Evolutionary conservation across 768 basidiomycete genomes (phyloP).

Genomic region (Steccherinum ochraceum): DNA sequence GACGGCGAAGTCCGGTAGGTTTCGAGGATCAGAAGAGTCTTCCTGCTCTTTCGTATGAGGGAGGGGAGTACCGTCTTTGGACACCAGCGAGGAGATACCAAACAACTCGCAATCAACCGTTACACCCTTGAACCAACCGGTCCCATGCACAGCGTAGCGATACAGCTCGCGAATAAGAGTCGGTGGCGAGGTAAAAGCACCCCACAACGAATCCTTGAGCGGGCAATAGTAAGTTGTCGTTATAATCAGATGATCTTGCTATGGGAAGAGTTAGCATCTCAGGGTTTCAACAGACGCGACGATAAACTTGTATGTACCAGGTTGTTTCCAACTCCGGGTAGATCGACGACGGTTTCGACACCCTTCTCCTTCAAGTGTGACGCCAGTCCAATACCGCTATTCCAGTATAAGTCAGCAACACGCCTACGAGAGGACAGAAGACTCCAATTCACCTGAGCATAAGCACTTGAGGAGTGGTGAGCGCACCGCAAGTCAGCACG

Average conservation of each 20-base stretch:
- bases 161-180: background rate
- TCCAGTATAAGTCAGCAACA: background rate
- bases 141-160: background rate
- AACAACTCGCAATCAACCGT: background rate
- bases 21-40: background rate
- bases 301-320: slow-evolving; percentile 17
- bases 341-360: slow-evolving; percentile 23
- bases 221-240: background rate
- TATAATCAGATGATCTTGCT: background rate
- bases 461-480: slow-evolving; percentile 31
- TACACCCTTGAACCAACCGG: background rate
- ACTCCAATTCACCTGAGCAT: slow-evolving; percentile 25
- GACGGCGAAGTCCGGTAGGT: background rate
- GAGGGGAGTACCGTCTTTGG: too few relatives aligned
- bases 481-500: slow-evolving; percentile 18
- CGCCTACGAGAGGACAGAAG: background rate
- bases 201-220: background rate
- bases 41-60: background rate
- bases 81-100: background rate
- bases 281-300: background rate
- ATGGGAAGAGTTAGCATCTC: background rate
- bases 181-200: background rate
- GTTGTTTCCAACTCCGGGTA: slow-evolving; percentile 28
- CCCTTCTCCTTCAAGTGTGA: slow-evolving; percentile 26
- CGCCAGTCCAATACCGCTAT: slow-evolving; percentile 41